A percentile compares a stretch with the other conserved stretches of the same genome.
Conservation (phyloP, 2,329 filamentous ascomycete genomes). For the Diaporthe sp. region DNA sequence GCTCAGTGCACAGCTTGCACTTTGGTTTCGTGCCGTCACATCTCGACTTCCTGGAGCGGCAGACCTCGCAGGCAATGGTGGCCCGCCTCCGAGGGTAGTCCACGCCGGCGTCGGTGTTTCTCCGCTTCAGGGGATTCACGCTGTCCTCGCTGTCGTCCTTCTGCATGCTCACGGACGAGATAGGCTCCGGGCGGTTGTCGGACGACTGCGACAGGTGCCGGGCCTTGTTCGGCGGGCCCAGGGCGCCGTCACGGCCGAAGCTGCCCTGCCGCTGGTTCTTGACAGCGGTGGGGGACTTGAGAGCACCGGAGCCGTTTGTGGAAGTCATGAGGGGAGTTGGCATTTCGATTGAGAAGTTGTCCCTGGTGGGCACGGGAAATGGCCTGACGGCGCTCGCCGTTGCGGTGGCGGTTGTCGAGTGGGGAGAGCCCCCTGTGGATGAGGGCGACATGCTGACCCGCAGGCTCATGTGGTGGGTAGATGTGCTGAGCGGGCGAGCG, state of each 20-base stretch:
- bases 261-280: constrained; percentile 63
- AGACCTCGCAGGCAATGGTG: constrained; percentile 83
- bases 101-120: constrained; percentile 72
- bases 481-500: constrained; percentile 45
- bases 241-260: constrained; percentile 69
- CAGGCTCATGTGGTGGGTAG: constrained; percentile 43
- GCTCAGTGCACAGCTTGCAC: constrained; percentile 82
- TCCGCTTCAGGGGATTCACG: constrained; percentile 71
- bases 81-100: constrained; percentile 76
- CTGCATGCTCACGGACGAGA: constrained; percentile 58
- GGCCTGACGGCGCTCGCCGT: constrained; percentile 54
- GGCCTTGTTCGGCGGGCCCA: constrained; percentile 67
- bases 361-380: constrained; percentile 62
- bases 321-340: constrained; percentile 60
- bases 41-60: constrained; percentile 83
- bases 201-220: constrained; percentile 69
- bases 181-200: constrained; percentile 60
- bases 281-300: constrained; percentile 67
- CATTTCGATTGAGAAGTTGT: constrained; percentile 64
- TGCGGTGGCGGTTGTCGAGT: constrained; percentile 55
- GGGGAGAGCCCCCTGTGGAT: constrained; percentile 67
- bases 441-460: constrained; percentile 62
- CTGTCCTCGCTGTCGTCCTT: constrained; percentile 66
- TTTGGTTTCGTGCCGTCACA: constrained; percentile 86
- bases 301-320: constrained; percentile 48